Evolutionary conservation across 768 basidiomycete genomes (phyloP).

Genomic region (Heimioporus sp.): DNA sequence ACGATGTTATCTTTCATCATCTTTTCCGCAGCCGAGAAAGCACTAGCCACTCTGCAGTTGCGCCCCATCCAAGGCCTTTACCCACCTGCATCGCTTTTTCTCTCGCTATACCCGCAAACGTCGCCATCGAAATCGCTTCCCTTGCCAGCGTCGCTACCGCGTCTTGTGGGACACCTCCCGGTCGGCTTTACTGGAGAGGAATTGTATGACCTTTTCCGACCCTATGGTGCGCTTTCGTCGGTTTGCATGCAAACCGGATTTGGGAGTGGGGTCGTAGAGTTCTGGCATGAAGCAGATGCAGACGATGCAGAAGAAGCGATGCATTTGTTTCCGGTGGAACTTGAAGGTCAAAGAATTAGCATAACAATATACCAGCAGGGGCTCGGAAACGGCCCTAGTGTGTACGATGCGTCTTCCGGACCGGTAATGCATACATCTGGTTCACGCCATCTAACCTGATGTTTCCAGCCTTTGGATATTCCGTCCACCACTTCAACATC

Average conservation of each 20-base stretch:
- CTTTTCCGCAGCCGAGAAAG: slow-evolving; percentile 70
- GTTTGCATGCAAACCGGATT: slow-evolving; percentile 71
- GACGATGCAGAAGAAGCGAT: slow-evolving; percentile 73
- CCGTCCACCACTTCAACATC: slow-evolving; percentile 41
- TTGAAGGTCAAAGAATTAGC: slow-evolving; percentile 82
- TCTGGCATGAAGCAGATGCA: slow-evolving; percentile 86
- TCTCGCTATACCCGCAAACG: slow-evolving; percentile 84
- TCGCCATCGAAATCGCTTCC: slow-evolving; percentile 73
- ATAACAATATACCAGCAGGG: slow-evolving; percentile 74
- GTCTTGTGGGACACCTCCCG: slow-evolving; percentile 87
- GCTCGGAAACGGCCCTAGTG: no score
- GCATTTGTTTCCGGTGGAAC: slow-evolving; percentile 65
- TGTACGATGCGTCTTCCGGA: slow-evolving; percentile 23
- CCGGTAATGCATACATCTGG: slow-evolving; percentile 52
- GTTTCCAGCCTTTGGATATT: slow-evolving; percentile 48
- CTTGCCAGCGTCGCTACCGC: slow-evolving; percentile 73
- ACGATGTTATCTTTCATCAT: slow-evolving; percentile 5
- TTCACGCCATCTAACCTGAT: slow-evolving; percentile 74
- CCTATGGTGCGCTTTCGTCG: slow-evolving; percentile 81
- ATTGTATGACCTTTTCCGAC: slow-evolving; percentile 83
- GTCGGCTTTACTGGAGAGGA: slow-evolving; percentile 61
- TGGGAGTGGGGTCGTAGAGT: slow-evolving; percentile 76
- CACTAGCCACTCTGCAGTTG: slow-evolving; percentile 77
- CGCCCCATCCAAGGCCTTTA: slow-evolving; percentile 62
- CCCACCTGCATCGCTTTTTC: slow-evolving; percentile 60